Percentiles rank a stretch among this genome's conserved stretches.
phyloP scores from a whole-genome alignment of 75 land plant genomes.

The Cryptomeria japonica region DNA sequence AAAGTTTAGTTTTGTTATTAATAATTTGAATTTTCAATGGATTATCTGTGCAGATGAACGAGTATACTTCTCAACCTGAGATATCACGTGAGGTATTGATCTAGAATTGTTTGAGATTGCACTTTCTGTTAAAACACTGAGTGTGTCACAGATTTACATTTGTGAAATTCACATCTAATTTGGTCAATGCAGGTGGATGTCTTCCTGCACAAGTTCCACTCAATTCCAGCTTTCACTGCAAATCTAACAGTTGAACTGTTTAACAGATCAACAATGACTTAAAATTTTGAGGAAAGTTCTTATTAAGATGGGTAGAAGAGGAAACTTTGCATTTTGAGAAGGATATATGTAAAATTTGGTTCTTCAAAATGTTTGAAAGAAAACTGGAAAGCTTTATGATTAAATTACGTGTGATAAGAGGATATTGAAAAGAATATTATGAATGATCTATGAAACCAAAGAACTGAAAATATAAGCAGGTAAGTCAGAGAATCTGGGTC shows the following conservation, averaged over 20 bases:
- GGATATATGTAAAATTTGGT: neutral
- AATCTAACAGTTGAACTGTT: constrained; percentile 89
- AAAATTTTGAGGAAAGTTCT: neutral
- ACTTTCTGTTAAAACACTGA: neutral
- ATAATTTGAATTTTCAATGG: neutral
- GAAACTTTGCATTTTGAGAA: neutral
- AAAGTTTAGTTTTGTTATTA: neutral
- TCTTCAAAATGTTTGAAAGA: neutral
- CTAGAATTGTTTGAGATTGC: neutral
- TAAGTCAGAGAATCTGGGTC: no score
- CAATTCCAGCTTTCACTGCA: constrained; percentile 92
- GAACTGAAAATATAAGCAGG: neutral
- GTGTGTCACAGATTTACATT: neutral
- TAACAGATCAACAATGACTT: constrained; percentile 65
- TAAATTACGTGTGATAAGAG: neutral
- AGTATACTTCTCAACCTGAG: constrained; percentile 73
- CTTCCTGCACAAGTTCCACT: constrained; percentile 72
- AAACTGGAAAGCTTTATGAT: neutral
- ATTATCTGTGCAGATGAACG: constrained; percentile 51
- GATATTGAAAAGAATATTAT: neutral
- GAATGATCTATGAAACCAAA: neutral
- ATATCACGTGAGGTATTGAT: constrained; percentile 74
- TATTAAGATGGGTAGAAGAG: neutral
- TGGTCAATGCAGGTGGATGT: constrained; percentile 66
- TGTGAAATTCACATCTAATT: neutral